These are phyloP conservation scores for Eimeria maxima DNA, from an alignment of 169 alveolate species.

Conservation along the genomic window DNA sequence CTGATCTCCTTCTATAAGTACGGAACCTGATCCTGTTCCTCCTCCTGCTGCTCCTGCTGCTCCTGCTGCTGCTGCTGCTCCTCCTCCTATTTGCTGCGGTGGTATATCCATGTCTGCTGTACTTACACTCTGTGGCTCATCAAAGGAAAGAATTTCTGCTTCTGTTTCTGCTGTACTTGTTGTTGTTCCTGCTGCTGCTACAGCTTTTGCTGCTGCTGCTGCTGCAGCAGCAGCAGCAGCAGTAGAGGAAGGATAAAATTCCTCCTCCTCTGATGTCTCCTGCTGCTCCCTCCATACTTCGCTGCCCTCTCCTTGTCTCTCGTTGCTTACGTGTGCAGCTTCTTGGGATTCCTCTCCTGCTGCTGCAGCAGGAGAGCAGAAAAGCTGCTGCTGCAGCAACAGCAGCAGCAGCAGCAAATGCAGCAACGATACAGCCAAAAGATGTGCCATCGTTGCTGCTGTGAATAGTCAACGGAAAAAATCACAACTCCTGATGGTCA, in stretches of 20 bases:
- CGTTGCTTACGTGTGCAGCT: neutral
- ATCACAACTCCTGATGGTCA: neutral
- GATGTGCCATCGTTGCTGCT: neutral
- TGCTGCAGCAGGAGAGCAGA: neutral
- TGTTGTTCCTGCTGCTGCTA: neutral
- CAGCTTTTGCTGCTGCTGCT: neutral
- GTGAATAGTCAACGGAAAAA: neutral
- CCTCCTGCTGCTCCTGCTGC: neutral
- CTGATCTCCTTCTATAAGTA: too few species aligned
- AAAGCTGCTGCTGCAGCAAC: slow-evolving; percentile 15
- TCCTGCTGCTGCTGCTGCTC: neutral
- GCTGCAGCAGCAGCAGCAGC: too few species aligned
- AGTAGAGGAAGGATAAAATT: neutral
- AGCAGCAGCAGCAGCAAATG: slow-evolving; percentile 9
- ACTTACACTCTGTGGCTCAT: neutral
- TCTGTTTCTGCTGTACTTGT: neutral
- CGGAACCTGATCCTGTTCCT: too few species aligned
- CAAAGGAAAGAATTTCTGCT: neutral
- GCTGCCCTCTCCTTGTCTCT: neutral
- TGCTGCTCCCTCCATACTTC: slow-evolving; percentile 31
- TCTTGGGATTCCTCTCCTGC: neutral
- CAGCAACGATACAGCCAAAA: neutral
- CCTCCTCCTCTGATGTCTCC: neutral
- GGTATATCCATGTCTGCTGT: neutral
- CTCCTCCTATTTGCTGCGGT: neutral